phyloP scores from a whole-genome alignment of 1,139 yeast genomes.

The Keqinozyma sinolaborantium region DNA sequence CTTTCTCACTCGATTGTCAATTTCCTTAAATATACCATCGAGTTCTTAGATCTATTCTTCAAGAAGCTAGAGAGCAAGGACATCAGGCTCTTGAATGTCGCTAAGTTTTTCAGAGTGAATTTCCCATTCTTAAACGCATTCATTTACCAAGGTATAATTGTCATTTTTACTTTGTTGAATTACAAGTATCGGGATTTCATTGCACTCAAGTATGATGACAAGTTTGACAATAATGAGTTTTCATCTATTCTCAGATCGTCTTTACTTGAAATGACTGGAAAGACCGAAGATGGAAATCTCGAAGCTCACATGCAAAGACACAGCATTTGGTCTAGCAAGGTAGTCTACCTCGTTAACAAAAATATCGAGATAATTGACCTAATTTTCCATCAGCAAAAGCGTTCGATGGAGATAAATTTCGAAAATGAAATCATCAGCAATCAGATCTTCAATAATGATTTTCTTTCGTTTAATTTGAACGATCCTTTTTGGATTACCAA shows the following conservation, averaged over 20 bases:
- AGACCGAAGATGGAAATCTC: slow-evolving; percentile 8
- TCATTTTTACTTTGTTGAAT: slow-evolving; percentile 46
- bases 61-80: slow-evolving; percentile 15
- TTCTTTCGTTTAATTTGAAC: slow-evolving; percentile 23
- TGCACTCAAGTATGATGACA: slow-evolving; percentile 12
- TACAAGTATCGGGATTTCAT: slow-evolving; percentile 37
- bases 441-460: slow-evolving; percentile 7
- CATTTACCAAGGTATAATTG: slow-evolving; percentile 50
- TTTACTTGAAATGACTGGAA: slow-evolving; percentile 24
- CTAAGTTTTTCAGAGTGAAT: slow-evolving; percentile 29
- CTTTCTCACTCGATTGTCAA: slow-evolving; percentile 35
- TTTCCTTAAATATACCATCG: slow-evolving; percentile 30
- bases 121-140: slow-evolving; percentile 50
- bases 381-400: slow-evolving; percentile 21
- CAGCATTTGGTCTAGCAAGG: slow-evolving; percentile 37
- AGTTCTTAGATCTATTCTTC: slow-evolving; percentile 12
- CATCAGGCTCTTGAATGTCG: slow-evolving; percentile 22
- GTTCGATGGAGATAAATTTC: slow-evolving; percentile 2
- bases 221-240: slow-evolving; percentile 17
- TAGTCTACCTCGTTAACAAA: slow-evolving; percentile 29
- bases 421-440: slow-evolving; percentile 3
- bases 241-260: slow-evolving; percentile 21
- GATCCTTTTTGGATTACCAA: slow-evolving; percentile 46
- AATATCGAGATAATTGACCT: slow-evolving; percentile 26
- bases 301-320: slow-evolving; percentile 11